Percentiles rank a stretch among this genome's conserved stretches.
phyloP scores from a whole-genome alignment of 495 filamentous ascomycete species.

The Aspergillus kassunensis region DNA sequence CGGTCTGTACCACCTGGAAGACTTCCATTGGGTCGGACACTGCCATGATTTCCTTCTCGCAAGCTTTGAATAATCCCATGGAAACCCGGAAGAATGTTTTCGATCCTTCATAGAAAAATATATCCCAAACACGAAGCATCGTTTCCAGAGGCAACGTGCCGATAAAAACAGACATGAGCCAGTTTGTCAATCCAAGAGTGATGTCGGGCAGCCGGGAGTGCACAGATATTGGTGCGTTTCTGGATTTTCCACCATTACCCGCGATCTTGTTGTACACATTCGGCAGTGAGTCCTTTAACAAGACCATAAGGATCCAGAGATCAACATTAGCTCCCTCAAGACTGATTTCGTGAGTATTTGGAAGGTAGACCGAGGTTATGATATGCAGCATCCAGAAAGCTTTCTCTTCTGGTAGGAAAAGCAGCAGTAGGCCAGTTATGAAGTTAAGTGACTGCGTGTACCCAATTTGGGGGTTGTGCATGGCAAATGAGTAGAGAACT shows the following conservation, averaged over 20 bases:
- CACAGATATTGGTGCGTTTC: constrained; percentile 41
- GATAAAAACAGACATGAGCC: constrained; percentile 98
- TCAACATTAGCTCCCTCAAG: constrained; percentile 94
- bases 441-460: constrained; percentile 99
- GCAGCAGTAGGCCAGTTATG: constrained; percentile 87
- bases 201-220: constrained; percentile 76
- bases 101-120: constrained; percentile 91
- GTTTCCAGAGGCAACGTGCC: constrained; percentile 88
- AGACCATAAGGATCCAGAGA: constrained; percentile 86
- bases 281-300: constrained; percentile 78
- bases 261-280: constrained; percentile 85
- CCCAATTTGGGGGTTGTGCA: constrained; percentile 83
- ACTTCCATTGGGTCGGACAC: constrained; percentile 92
- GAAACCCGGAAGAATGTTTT: constrained; percentile 94
- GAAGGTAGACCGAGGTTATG: constrained; percentile 81
- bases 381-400: constrained; percentile 93
- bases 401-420: constrained; percentile 90
- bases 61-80: constrained; percentile 87
- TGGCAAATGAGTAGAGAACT: constrained; percentile 83
- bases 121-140: constrained; percentile 89
- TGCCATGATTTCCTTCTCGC: constrained; percentile 73
- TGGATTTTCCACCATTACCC: constrained; percentile 53
- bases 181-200: constrained; percentile 88
- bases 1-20: constrained; percentile 89
- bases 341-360: constrained; percentile 87